Evolutionary conservation across 2,329 filamentous ascomycete species (phyloP).

Genomic region (Fonsecaea monophora): DNA sequence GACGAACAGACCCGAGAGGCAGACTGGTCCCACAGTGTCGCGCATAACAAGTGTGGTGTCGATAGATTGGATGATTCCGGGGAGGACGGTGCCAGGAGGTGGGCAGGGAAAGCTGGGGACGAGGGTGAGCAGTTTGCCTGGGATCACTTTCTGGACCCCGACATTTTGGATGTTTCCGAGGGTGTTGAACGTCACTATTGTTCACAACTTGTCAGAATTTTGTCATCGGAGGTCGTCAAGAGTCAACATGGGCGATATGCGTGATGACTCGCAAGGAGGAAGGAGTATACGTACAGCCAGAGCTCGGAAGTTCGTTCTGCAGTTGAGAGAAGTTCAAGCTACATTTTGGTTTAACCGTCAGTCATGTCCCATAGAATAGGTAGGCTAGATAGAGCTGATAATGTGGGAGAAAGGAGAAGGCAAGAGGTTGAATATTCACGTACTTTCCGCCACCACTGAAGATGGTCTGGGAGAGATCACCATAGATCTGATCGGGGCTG

Average conservation of each 20-base stretch:
- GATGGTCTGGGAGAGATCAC: neutral
- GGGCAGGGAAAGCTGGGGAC: slow-evolving; percentile 13
- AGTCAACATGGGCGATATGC: neutral
- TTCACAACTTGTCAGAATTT: neutral
- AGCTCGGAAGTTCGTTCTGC: slow-evolving; percentile 10
- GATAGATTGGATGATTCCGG: slow-evolving; percentile 11
- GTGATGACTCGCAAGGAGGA: neutral
- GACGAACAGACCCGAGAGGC: slow-evolving; percentile 16
- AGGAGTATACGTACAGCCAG: slow-evolving; percentile 1
- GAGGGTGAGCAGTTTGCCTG: neutral
- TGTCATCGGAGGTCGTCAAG: neutral
- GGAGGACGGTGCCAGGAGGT: slow-evolving; percentile 14
- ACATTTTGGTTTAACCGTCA: neutral
- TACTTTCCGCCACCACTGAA: slow-evolving; percentile 19
- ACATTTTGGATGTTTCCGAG: neutral
- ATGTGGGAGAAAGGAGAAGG: neutral
- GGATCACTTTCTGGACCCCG: neutral
- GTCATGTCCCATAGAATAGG: neutral
- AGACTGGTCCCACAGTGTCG: slow-evolving; percentile 11
- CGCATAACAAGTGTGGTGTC: slow-evolving; percentile 6
- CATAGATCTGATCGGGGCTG: slow-evolving; percentile 8
- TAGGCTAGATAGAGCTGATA: neutral
- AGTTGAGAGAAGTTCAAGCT: slow-evolving; percentile 16
- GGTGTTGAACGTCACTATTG: slow-evolving; percentile 10
- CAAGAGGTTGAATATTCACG: neutral